A percentile compares a stretch with the other conserved stretches of the same genome.
Evolutionary conservation across 2,329 filamentous ascomycete species (phyloP).

Genomic region (Elsinoe ampelina): DNA sequence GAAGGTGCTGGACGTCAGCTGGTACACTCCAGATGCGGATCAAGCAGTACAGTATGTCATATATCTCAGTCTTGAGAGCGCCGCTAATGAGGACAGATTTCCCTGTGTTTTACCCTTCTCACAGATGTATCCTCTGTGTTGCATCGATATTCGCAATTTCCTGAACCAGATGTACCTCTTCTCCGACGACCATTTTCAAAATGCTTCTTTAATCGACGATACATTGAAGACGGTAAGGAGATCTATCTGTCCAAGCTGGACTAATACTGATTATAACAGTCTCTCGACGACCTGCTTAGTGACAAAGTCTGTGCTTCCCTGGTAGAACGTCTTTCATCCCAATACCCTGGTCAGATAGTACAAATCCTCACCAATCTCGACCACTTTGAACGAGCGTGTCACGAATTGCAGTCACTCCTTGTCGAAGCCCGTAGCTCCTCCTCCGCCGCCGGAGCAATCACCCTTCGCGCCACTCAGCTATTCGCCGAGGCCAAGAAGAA

Average conservation of each 20-base stretch:
- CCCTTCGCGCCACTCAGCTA: constrained; percentile 71
- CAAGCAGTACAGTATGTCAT: constrained; percentile 33
- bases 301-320: constrained; percentile 85
- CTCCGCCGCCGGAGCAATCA: constrained; percentile 69
- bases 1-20: constrained; percentile 91
- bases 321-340: constrained; percentile 77
- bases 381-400: constrained; percentile 89
- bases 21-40: constrained; percentile 80
- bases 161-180: constrained; percentile 98
- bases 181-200: constrained; percentile 89
- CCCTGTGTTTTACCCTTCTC: constrained; percentile 95
- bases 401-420: constrained; percentile 77
- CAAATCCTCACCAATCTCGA: constrained; percentile 97
- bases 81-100: constrained; percentile 44
- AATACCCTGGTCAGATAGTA: constrained; percentile 95
- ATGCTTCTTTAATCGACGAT: constrained; percentile 81
- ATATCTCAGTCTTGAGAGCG: not conserved
- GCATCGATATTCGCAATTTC: constrained; percentile 96
- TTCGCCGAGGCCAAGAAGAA: constrained; percentile 90
- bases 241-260: constrained; percentile 2
- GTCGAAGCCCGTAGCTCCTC: constrained; percentile 75
- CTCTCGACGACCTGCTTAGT: constrained; percentile 88
- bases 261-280: constrained; percentile 39
- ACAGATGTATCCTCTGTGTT: constrained; percentile 97
- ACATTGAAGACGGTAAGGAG: constrained; percentile 63